A percentile compares a stretch with the other conserved stretches of the same genome.
phyloP scores from a whole-genome alignment of 1,284 basidiomycete genomes.

The Sanghuangporus baumii region DNA sequence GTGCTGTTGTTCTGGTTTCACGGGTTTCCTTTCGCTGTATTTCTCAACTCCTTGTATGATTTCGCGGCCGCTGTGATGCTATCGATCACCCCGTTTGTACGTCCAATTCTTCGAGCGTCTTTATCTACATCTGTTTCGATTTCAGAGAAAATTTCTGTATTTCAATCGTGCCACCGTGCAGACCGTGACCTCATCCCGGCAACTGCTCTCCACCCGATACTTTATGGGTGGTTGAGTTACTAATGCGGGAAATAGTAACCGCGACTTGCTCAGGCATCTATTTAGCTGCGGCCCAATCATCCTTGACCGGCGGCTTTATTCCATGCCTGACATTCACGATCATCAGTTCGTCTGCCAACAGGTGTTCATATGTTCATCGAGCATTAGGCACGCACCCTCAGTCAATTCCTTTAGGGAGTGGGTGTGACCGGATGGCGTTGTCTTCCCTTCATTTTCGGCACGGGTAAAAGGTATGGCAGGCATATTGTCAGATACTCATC shows the following conservation, averaged over 20 bases:
- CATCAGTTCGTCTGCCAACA: not conserved
- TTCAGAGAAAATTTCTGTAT: not conserved
- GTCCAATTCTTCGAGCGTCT: not conserved
- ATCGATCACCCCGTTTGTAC: not conserved
- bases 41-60: not conserved
- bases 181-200: not conserved
- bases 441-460: not conserved
- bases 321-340: constrained; percentile 6
- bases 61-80: not conserved
- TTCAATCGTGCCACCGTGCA: not conserved
- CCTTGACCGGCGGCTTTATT: constrained; percentile 2
- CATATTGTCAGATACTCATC: not conserved
- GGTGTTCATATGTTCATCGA: not conserved
- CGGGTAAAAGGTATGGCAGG: not conserved
- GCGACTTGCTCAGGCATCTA: not conserved
- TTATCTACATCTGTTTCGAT: not conserved
- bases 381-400: too few relatives aligned
- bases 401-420: not conserved
- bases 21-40: not conserved
- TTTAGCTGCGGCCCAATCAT: constrained; percentile 1
- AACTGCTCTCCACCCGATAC: constrained; percentile 2
- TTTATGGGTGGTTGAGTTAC: constrained; percentile 3
- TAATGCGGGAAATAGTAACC: constrained; percentile 7
- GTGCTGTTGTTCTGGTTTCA: constrained; percentile 11
- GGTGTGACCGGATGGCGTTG: not conserved